These are phyloP conservation scores for Haplosporangium sp. DNA, from an alignment of 371 early-diverging fungal species.

Conservation along the genomic window DNA sequence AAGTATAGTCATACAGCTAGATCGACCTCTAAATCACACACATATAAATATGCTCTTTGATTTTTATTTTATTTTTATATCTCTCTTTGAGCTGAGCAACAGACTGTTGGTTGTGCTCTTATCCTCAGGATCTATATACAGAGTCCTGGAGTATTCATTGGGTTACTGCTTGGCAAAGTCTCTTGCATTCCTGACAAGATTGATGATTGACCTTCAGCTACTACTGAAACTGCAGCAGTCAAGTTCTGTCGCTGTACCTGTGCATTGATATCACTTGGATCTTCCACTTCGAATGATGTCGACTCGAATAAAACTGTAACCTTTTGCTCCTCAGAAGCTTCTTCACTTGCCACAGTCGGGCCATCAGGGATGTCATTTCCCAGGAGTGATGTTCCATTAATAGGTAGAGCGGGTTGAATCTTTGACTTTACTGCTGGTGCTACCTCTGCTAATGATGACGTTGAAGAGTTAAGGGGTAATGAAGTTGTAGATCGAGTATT, in stretches of 20 bases:
- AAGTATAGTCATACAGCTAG: no score
- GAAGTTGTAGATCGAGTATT: background rate
- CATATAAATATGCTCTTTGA: background rate
- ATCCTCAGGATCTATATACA: background rate
- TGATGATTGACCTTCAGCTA: background rate
- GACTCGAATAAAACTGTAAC: conserved; percentile 35
- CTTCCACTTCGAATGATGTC: conserved; percentile 23
- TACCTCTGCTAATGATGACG: background rate
- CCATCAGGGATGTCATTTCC: background rate
- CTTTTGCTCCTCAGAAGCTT: background rate
- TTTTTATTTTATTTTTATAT: background rate
- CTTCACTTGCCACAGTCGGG: background rate
- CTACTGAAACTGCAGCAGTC: background rate
- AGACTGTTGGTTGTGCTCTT: background rate
- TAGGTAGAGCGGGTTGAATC: background rate
- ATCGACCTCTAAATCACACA: no score
- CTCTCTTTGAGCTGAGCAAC: background rate
- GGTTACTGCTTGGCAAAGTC: background rate
- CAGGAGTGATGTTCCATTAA: background rate
- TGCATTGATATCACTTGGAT: background rate
- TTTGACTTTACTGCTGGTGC: background rate
- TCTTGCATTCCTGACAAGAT: background rate
- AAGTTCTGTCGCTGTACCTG: no score
- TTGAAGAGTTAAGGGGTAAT: background rate
- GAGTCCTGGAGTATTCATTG: background rate